Conservation (phyloP, 2,329 filamentous ascomycete genomes). For the Epichloe elymi region DNA sequence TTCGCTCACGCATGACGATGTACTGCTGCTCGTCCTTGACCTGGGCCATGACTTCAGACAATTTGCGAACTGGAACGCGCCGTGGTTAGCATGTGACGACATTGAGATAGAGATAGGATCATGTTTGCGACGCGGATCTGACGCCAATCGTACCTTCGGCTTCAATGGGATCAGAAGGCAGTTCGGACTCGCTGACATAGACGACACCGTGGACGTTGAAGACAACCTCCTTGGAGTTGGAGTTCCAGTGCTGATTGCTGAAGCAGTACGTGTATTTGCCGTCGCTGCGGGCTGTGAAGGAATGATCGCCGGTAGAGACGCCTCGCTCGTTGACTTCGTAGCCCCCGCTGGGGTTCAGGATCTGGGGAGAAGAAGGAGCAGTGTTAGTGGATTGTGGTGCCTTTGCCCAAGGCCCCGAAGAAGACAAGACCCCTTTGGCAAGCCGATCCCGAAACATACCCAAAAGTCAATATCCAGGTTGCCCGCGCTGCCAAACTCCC, state of each 20-base stretch:
- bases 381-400: background rate
- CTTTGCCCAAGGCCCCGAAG: background rate
- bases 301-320: slow-evolving; percentile 83
- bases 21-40: slow-evolving; percentile 98
- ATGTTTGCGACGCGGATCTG: background rate
- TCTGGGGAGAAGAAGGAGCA: slow-evolving; percentile 29
- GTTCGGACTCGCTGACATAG: slow-evolving; percentile 82
- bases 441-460: slow-evolving; percentile 43
- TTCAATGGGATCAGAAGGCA: slow-evolving; percentile 77
- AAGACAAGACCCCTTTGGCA: background rate
- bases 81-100: slow-evolving; percentile 5
- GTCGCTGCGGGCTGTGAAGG: slow-evolving; percentile 73
- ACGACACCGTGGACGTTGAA: slow-evolving; percentile 99
- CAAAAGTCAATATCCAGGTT: slow-evolving; percentile 97
- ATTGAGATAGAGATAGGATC: too few relatives aligned
- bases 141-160: slow-evolving; percentile 53
- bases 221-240: slow-evolving; percentile 91
- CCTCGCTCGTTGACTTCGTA: slow-evolving; percentile 71
- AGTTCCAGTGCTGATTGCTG: slow-evolving; percentile 96
- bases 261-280: slow-evolving; percentile 96
- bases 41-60: slow-evolving; percentile 75
- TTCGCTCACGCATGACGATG: slow-evolving; percentile 88
- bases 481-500: slow-evolving; percentile 87
- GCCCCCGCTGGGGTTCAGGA: slow-evolving; percentile 63
- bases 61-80: slow-evolving; percentile 50